These are phyloP conservation scores for Pezicula carpinea DNA, from an alignment of 2,329 filamentous ascomycete genomes.

Conservation along the genomic window DNA sequence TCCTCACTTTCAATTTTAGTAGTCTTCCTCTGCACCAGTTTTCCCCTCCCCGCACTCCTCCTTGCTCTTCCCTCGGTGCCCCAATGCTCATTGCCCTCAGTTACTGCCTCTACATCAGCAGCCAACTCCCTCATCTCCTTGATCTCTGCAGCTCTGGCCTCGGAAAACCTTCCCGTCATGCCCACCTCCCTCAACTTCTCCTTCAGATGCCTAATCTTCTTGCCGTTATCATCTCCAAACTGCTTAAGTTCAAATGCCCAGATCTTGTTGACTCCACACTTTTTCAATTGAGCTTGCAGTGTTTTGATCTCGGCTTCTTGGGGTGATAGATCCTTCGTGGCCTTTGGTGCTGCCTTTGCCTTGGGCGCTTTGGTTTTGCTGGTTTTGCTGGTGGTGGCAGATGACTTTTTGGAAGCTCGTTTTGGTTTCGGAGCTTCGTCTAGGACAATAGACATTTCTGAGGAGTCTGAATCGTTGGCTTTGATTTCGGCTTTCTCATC, in stretches of 20 bases:
- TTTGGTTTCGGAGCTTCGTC: conserved; percentile 65
- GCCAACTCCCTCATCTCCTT: conserved; percentile 81
- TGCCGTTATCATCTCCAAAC: conserved; percentile 64
- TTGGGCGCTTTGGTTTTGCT: conserved; percentile 32
- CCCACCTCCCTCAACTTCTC: conserved; percentile 74
- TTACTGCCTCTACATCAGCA: conserved; percentile 79
- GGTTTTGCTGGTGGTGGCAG: conserved; percentile 26
- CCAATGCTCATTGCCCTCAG: conserved; percentile 77
- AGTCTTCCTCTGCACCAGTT: conserved; percentile 31
- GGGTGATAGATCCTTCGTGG: conserved; percentile 41
- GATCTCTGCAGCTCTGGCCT: conserved; percentile 79
- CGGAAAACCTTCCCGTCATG: conserved; percentile 85
- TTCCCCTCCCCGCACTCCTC: conserved; percentile 25
- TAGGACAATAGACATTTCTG: conserved; percentile 69
- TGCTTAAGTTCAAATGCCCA: conserved; percentile 82
- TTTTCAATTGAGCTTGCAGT: conserved; percentile 78
- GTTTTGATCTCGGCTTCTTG: conserved; percentile 81
- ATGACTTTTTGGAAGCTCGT: conserved; percentile 35
- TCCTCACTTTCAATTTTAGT: conserved; percentile 30
- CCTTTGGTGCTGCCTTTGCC: conserved; percentile 31
- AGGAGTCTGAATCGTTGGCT: conserved; percentile 41
- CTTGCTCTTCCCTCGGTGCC: conserved; percentile 43
- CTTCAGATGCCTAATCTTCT: conserved; percentile 79
- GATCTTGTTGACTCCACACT: conserved; percentile 89
- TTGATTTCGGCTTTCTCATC: conserved; percentile 21